Evolutionary conservation across 495 filamentous ascomycete genomes (phyloP), one percentile per base, ranked within the genome.

Genomic region (Penicillium steckii): DNA sequence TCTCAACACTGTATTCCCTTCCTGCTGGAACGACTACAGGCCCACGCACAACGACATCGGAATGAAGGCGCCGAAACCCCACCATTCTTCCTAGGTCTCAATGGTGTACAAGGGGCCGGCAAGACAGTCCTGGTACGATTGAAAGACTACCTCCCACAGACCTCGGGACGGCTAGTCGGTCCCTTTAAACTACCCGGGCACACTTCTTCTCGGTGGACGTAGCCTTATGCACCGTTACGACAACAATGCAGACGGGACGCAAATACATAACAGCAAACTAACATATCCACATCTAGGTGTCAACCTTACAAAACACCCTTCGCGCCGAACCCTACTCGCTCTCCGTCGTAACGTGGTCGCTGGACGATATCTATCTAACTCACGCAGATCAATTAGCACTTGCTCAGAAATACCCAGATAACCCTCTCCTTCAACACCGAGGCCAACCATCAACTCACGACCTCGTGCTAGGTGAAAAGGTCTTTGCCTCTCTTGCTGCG

Each of bases 391-490:
- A 95, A 71, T 64, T 79, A n/a, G 67, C 75, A 8, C 79, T 97
- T 13, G 88, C 76, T 12, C 53, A 65, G 23, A 62, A 78, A 0
- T 73, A 93, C 65, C 80, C 85, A 0, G 61, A 77, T 25, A 97
- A 97, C 60, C 79, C 79, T 13, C 76, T 97, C 2, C 73, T 96
- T 18, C 88, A 90, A 56, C 85, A 90, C 57, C 82, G 94, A 33
- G 92, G 93, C 21, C 86, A 95, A 62, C 92, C 83, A 56, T 85
- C 81, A 3, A 97, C 93, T 0, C 94, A 97, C 71, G 93, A 96
- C 62, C 70, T 94, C 41, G 47, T 67, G 8, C 82, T 96, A 22
- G 84, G 80, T 3, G 60, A 65, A 25, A 54, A 73, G 19, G 73
- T 93, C 54, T 87, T 97, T 57, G 52, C 69, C 5, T 77, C 84